A percentile compares a stretch with the other conserved stretches of the same genome.
These are phyloP conservation scores for Aquanectria penicillioides DNA, from an alignment of 2,329 filamentous ascomycete species.

Conservation along the genomic window DNA sequence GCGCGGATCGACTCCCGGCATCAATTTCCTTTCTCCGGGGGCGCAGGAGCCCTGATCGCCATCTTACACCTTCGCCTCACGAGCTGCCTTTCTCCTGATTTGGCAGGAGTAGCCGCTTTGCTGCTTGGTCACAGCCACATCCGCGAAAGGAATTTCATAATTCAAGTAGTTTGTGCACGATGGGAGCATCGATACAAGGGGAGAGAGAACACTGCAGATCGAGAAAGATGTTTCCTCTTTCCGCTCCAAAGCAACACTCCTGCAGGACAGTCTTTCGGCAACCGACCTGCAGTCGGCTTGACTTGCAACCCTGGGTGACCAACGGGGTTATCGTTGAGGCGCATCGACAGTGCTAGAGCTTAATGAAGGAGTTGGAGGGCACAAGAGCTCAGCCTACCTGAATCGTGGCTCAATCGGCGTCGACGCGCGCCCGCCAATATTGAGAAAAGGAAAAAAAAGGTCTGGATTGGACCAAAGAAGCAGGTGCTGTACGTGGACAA, in stretches of 20 bases:
- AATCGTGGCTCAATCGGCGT: constrained; percentile 6
- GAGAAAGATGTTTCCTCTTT: constrained; percentile 7
- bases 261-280: not conserved
- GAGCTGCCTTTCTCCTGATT: constrained; percentile 14
- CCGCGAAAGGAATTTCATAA: constrained; percentile 12
- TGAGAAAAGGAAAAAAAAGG: constrained; percentile 13
- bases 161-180: constrained; percentile 4
- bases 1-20: constrained; percentile 5
- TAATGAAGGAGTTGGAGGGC: constrained; percentile 4
- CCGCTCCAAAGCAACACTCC: not conserved
- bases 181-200: constrained; percentile 15
- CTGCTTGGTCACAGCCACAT: constrained; percentile 26
- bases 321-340: constrained; percentile 14
- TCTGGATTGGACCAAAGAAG: constrained; percentile 15
- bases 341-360: constrained; percentile 3
- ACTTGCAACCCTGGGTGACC: not conserved
- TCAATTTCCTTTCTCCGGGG: constrained; percentile 18
- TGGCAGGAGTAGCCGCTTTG: constrained; percentile 18
- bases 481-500: constrained; percentile 16
- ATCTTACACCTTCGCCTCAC: constrained; percentile 12
- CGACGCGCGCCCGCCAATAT: constrained; percentile 4
- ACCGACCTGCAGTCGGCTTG: constrained; percentile 9
- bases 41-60: constrained; percentile 14
- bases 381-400: not conserved
- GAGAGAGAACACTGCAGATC: not conserved